Conservation (phyloP, 768 basidiomycete genomes). For the Tylopilus sp. region DNA sequence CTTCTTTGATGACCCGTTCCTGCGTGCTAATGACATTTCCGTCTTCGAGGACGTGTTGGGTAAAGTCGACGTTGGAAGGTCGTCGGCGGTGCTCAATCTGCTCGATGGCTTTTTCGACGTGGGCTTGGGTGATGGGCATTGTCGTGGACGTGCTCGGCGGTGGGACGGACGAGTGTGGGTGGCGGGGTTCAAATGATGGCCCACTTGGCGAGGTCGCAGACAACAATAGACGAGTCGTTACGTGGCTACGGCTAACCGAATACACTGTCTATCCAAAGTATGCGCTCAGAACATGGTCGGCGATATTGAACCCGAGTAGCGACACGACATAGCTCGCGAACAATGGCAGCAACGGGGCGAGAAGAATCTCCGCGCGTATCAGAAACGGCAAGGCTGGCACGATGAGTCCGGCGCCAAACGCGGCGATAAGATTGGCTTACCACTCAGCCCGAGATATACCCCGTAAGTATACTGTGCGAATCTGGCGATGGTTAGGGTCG, state of each 20-base stretch:
- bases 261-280: slow-evolving; percentile 60
- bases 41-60: slow-evolving; percentile 90
- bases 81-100: slow-evolving; percentile 42
- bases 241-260: slow-evolving; percentile 5
- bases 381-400: slow-evolving; percentile 86
- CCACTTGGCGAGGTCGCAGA: not conserved
- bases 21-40: slow-evolving; percentile 89
- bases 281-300: slow-evolving; percentile 70
- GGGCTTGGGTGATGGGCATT: slow-evolving; percentile 35
- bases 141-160: slow-evolving; percentile 11
- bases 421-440: slow-evolving; percentile 37
- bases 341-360: slow-evolving; percentile 86
- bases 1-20: slow-evolving; percentile 95
- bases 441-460: slow-evolving; percentile 81
- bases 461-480: slow-evolving; percentile 92
- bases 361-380: slow-evolving; percentile 81
- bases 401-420: not conserved
- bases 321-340: slow-evolving; percentile 85
- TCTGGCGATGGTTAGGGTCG: slow-evolving; percentile 36
- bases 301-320: slow-evolving; percentile 87
- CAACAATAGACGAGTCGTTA: slow-evolving; percentile 2
- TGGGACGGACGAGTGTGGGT: slow-evolving; percentile 1
- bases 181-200: slow-evolving; percentile 30
- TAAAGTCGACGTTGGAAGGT: slow-evolving; percentile 77
- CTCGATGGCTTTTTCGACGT: slow-evolving; percentile 34